These are phyloP conservation scores for Debaryomyces tyrocola DNA, from an alignment of 805 yeast genomes.

Conservation along the genomic window DNA sequence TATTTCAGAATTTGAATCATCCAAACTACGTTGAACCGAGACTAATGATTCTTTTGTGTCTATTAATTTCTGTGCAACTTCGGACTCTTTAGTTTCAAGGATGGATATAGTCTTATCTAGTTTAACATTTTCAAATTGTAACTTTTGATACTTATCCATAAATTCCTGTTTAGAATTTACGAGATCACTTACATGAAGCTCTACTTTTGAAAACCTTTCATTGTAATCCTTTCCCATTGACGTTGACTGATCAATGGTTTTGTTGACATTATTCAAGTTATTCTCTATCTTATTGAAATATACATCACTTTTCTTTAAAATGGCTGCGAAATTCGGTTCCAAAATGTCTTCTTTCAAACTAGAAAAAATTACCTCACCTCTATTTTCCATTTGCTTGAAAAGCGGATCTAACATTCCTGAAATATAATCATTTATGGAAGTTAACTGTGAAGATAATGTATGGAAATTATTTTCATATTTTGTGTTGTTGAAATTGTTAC, in stretches of 20 bases:
- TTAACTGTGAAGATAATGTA: neutral
- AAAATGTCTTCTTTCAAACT: neutral
- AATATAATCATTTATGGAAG: neutral
- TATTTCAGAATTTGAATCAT: neutral
- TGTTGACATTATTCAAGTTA: neutral
- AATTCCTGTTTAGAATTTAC: neutral
- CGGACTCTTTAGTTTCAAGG: neutral
- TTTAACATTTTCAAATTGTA: neutral
- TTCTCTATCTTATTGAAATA: neutral
- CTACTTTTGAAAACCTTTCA: neutral
- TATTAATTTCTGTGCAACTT: neutral
- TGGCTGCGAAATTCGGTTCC: neutral
- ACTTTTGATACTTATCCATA: neutral
- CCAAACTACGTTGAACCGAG: slow-evolving; percentile 1
- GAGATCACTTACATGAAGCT: neutral
- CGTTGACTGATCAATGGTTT: neutral
- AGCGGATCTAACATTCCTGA: neutral
- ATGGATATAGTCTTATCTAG: neutral
- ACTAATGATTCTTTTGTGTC: neutral
- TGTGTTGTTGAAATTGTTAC: neutral
- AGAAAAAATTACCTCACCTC: neutral
- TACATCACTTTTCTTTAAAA: neutral
- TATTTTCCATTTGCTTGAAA: neutral
- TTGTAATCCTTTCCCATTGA: neutral
- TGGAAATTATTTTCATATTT: neutral